Evolutionary conservation across 345 rosid species (phyloP), one percentile per base, ranked within the genome.

Genomic region (Leavenworthia alabamica): DNA sequence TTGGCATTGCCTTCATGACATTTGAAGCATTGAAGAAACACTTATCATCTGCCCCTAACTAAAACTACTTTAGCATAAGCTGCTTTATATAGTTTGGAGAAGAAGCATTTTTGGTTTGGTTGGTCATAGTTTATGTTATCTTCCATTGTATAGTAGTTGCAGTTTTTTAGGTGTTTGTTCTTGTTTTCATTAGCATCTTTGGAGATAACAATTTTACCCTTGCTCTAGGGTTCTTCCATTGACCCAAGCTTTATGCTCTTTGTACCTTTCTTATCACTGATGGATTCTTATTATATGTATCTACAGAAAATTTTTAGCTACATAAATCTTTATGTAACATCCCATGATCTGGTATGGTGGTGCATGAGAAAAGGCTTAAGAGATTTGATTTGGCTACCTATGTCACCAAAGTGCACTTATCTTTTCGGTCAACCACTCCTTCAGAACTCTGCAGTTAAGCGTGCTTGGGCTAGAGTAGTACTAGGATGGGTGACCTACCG

Each of bases 1-100:
- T 92, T 5, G 99, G 99, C 29, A 92, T 89, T 35, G 79, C 89
- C 75, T 92, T 92, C 77, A 92, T 89, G 97, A 83, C 96, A 7
- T 89, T 83, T 2, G 98, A 92, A 75, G 60, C 78, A 43, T 56
- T 92, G 77, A 86, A 83, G 83, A 74, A 60, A 60, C 74, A 82
- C 28, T 72, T 83, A 6, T 53, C 72, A 9, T 16, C 59, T 8
- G 66, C 6, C 29, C 66, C 56, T 16, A 58, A 64, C 19, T 57
- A 40, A 19, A 1, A 8, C 56, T 50, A 60, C 46, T 39, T 23
- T 68, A 50, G 26, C 32, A 20, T 51, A 33, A 59, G 53, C 60
- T 59, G 48, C 65, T 39, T 48, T 29, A 24, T 33, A 68, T 61
- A 33, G 61, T 52, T 60, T 9, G 60, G 72, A 43, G 67, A 24